Conservation (phyloP, 257 asterid species). For the Plantago elongata region DNA sequence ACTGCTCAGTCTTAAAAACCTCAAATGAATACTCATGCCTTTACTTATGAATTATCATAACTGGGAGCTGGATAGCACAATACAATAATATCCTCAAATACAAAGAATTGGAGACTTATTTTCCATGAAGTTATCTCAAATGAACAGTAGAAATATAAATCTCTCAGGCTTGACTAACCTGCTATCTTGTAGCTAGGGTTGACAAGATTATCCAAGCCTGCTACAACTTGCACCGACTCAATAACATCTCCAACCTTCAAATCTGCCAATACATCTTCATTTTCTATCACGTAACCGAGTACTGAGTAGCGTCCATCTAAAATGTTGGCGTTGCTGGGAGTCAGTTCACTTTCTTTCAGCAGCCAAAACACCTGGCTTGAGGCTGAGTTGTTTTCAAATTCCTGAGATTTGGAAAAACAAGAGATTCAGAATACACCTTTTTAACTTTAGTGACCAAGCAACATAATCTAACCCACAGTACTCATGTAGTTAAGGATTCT, state of each 20-base stretch:
- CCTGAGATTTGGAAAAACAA: conserved; percentile 36
- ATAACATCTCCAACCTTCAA: conserved; percentile 95
- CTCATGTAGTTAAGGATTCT: conserved; percentile 18
- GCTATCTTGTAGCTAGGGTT: conserved; percentile 99
- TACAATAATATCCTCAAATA: conserved; percentile 16
- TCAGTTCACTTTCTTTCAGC: conserved; percentile 93
- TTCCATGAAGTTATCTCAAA: conserved; percentile 5
- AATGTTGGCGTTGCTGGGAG: conserved; percentile 97
- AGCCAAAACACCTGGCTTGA: conserved; percentile 99
- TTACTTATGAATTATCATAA: no score
- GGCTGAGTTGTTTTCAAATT: conserved; percentile 90
- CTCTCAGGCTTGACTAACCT: conserved; percentile 35
- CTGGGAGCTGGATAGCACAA: conserved; percentile 9
- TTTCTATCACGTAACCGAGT: conserved; percentile 77
- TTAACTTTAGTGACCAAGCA: neutral
- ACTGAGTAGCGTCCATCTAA: conserved; percentile 92
- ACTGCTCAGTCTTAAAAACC: no score
- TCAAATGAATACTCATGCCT: no score
- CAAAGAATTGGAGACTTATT: conserved; percentile 26
- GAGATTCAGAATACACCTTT: conserved; percentile 8
- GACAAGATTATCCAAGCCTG: conserved; percentile 85
- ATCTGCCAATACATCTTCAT: conserved; percentile 84
- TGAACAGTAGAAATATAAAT: conserved; percentile 1
- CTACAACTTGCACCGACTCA: conserved; percentile 80
- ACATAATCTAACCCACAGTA: neutral